Conservation (phyloP, 768 basidiomycete genomes). For the Tricholoma furcatifolium region DNA sequence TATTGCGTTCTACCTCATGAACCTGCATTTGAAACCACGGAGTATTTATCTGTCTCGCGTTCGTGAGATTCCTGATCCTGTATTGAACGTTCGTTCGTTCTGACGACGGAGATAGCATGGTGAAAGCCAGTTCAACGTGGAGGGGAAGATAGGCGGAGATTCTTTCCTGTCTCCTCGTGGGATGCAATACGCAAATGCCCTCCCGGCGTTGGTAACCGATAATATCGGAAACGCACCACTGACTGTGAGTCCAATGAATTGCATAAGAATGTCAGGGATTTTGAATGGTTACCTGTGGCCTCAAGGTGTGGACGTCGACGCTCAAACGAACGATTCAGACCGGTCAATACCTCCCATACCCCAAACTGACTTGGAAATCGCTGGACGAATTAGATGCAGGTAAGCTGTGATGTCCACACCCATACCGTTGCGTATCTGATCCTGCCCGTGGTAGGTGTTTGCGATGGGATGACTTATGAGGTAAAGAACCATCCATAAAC, state of each 20-base stretch:
- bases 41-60: constrained; percentile 97
- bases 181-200: constrained; percentile 77
- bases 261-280: neutral
- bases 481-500: constrained; percentile 18
- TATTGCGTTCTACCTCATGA: constrained; percentile 98
- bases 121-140: constrained; percentile 95
- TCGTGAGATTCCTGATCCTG: constrained; percentile 26
- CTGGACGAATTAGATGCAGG: constrained; percentile 96
- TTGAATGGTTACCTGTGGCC: constrained; percentile 2
- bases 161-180: constrained; percentile 83
- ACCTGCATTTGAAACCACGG: constrained; percentile 93
- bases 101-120: constrained; percentile 67
- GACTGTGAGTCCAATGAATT: constrained; percentile 52
- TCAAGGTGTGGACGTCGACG: constrained; percentile 98
- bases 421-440: neutral
- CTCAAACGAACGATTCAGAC: constrained; percentile 92
- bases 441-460: constrained; percentile 56
- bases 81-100: neutral
- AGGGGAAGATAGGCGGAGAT: constrained; percentile 98
- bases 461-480: constrained; percentile 99
- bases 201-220: constrained; percentile 85
- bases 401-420: constrained; percentile 13
- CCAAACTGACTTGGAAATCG: constrained; percentile 97
- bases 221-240: constrained; percentile 88
- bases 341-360: constrained; percentile 74